phyloP scores from a whole-genome alignment of 1,139 yeast species.

The Candida sojae region DNA sequence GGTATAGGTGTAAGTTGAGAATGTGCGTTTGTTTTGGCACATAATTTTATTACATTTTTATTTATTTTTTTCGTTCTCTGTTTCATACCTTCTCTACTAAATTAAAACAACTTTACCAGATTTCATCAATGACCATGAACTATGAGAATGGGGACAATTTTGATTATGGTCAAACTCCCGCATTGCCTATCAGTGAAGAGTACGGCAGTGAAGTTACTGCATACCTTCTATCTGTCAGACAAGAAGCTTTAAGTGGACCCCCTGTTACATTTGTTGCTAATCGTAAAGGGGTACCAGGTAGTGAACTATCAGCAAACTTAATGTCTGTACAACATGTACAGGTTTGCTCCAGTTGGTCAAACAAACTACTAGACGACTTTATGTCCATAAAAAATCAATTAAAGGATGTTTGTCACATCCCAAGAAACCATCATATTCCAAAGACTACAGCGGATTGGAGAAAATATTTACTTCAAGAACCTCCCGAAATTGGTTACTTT shows the following conservation, averaged over 20 bases:
- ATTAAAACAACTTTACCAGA: too few relatives aligned
- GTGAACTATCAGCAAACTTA: neutral
- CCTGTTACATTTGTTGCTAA: slow-evolving; percentile 12
- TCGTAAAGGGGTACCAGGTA: neutral
- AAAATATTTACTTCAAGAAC: slow-evolving; percentile 26
- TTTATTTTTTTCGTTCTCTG: neutral
- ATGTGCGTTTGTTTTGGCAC: neutral
- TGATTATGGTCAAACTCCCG: slow-evolving; percentile 26
- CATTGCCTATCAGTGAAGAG: slow-evolving; percentile 20
- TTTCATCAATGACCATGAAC: neutral
- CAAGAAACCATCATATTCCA: slow-evolving; percentile 17
- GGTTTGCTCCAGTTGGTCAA: slow-evolving; percentile 4
- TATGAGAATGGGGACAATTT: slow-evolving; percentile 11
- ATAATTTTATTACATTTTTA: neutral
- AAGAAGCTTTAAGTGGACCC: slow-evolving; percentile 30
- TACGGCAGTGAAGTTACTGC: slow-evolving; percentile 22
- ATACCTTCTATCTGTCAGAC: slow-evolving; percentile 31
- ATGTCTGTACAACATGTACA: slow-evolving; percentile 2
- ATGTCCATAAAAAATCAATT: slow-evolving; percentile 7
- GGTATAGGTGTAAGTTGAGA: too few relatives aligned
- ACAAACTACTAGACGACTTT: slow-evolving; percentile 7
- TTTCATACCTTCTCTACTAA: too few relatives aligned
- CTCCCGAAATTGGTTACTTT: slow-evolving; percentile 29
- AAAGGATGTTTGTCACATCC: neutral
- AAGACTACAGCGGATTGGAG: slow-evolving; percentile 36